These are phyloP conservation scores for Amanita exitialis DNA, from an alignment of 768 basidiomycete species.

Conservation along the genomic window DNA sequence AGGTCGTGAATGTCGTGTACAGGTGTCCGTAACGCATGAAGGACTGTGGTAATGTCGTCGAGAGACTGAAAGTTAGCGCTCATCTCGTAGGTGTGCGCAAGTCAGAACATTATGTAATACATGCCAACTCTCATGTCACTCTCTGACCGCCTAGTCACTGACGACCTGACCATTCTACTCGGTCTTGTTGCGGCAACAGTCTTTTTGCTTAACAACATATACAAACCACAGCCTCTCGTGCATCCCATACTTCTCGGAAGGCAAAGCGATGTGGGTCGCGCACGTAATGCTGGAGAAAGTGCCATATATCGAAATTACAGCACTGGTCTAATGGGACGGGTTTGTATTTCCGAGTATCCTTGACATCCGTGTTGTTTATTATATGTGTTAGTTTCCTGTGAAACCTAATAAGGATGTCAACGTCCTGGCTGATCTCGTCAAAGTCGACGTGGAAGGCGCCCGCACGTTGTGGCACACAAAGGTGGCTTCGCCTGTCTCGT, in stretches of 20 bases:
- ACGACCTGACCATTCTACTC: constrained; percentile 72
- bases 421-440: constrained; percentile 56
- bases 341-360: constrained; percentile 24
- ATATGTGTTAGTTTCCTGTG: constrained; percentile 49
- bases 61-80: background rate
- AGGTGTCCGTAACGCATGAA: constrained; percentile 34
- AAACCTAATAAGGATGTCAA: constrained; percentile 66
- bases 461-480: constrained; percentile 76
- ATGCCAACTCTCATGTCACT: constrained; percentile 11
- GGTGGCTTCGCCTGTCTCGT: constrained; percentile 27
- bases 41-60: constrained; percentile 25
- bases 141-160: constrained; percentile 56
- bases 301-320: constrained; percentile 88
- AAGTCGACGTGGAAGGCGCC: constrained; percentile 51
- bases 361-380: background rate
- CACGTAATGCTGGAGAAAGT: constrained; percentile 73
- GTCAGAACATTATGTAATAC: background rate
- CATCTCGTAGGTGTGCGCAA: background rate
- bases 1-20: constrained; percentile 41
- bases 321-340: constrained; percentile 75
- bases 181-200: constrained; percentile 68
- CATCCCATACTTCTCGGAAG: constrained; percentile 91
- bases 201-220: constrained; percentile 68
- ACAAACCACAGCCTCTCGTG: constrained; percentile 76
- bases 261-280: constrained; percentile 82